Evolutionary conservation across 192 early-diverging fungal genomes (phyloP), one percentile per base, ranked within the genome.

Genomic region (Mortierella claussenii): DNA sequence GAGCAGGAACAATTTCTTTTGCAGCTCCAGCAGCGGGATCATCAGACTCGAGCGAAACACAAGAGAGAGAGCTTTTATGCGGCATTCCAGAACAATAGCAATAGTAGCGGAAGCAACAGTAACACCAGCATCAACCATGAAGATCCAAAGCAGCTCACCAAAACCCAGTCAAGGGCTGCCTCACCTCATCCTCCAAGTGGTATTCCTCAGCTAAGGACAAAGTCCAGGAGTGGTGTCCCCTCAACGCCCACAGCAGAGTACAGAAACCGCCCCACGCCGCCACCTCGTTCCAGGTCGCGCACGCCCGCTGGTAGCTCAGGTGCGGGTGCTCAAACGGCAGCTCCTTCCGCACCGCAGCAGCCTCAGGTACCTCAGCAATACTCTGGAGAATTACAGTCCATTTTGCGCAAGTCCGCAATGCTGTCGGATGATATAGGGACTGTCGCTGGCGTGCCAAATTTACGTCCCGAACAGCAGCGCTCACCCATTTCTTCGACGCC

Each of bases 21-120:
- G 27, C 73, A 76, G 13, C 46, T 76, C 2, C 73, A 76, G 45
- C 73, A 76, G 40, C 63, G 64, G 17, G 73, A 76, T 49, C 65
- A 76, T 27, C 73, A 76, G 40, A 47, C 65, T 4, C 31, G 73
- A n/a, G 73, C 73, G 3, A 76, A 67, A 40, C 42, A 51, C 43
- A 66, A 67, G 54, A 49, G 73, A 26, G 73, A 76, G 34, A 76
- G 73, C 27, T 76, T 67, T 28, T 76, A 76, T 33, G 56, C 73
- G 24, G 63, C 73, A 10, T 76, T 76, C 23, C 73, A 76, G 36
- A 66, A 61, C 40, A 31, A 12, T 43, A 60, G 37, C 49, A 53
- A 21, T 12, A 31, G 23, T 4, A 59, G 37, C 12, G 31, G 8
- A 18, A 58, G 27, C 32, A 59, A 47, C 26, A 36, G 2, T 27